Percentiles rank a stretch among this genome's conserved stretches.
Evolutionary conservation across 2,329 filamentous ascomycete species (phyloP).

Genomic region (Colletotrichum chrysophilum): DNA sequence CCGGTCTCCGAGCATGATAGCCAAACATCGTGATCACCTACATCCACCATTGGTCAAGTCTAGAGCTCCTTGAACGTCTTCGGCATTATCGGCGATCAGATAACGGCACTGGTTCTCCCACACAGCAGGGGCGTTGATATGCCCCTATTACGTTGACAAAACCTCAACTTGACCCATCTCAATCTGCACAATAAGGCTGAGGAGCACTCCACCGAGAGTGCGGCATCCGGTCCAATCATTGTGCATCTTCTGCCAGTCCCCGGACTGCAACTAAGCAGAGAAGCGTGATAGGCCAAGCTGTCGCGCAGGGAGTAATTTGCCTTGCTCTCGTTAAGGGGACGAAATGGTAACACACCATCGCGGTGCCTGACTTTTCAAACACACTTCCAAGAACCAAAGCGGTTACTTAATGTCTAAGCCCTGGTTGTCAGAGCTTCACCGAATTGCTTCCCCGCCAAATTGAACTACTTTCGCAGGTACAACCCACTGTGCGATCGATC

Average conservation of each 20-base stretch:
- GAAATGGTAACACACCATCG: background rate
- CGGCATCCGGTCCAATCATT: slow-evolving; percentile 2
- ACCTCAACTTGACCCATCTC: background rate
- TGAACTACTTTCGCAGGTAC: background rate
- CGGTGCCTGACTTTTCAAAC: background rate
- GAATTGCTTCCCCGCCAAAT: background rate
- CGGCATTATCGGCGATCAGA: background rate
- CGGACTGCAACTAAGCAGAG: background rate
- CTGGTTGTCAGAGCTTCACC: background rate
- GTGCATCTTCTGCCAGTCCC: background rate
- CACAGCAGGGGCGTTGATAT: background rate
- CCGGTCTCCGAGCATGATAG: background rate
- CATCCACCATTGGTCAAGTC: background rate
- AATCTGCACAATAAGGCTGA: slow-evolving; percentile 18
- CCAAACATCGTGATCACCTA: background rate
- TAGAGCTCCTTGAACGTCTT: background rate
- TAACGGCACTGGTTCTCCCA: background rate
- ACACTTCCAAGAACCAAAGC: background rate
- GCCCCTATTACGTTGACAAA: slow-evolving; percentile 4
- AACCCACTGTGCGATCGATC: background rate
- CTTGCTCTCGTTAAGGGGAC: background rate
- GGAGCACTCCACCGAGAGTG: background rate
- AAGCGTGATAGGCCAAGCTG: background rate
- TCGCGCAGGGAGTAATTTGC: background rate
- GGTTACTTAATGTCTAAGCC: background rate